phyloP scores from a whole-genome alignment of 139 green algal species.

The Spirogloea muscicola region DNA sequence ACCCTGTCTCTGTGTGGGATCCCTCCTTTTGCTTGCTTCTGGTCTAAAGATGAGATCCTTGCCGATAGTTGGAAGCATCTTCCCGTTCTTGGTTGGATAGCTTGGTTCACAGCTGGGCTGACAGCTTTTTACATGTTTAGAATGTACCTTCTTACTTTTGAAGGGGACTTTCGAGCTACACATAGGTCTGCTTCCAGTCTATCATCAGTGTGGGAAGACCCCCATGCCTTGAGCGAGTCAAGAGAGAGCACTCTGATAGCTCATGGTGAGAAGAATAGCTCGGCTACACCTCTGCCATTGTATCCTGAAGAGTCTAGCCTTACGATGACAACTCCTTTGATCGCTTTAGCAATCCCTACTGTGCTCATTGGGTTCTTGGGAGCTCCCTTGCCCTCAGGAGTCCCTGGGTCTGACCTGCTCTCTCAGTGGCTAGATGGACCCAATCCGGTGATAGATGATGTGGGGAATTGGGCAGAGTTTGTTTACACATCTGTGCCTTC shows the following conservation, averaged over 20 bases:
- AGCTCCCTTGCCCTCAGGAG: background rate
- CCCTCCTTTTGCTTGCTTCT: conserved; percentile 5
- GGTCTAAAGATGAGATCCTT: conserved; percentile 4
- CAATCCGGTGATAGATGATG: background rate
- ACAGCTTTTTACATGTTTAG: conserved; percentile 10
- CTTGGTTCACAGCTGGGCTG: conserved; percentile 1
- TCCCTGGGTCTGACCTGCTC: background rate
- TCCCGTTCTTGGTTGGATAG: background rate
- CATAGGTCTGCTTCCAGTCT: too few species aligned
- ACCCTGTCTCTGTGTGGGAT: too few species aligned
- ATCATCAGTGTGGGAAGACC: too few species aligned
- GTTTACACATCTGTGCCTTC: background rate
- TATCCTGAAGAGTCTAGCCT: conserved; percentile 3
- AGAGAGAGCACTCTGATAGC: background rate
- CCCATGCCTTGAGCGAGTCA: too few species aligned
- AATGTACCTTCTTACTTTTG: conserved; percentile 12
- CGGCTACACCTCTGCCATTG: background rate
- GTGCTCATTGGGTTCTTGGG: background rate
- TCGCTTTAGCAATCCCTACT: conserved; percentile 7
- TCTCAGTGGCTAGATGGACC: background rate
- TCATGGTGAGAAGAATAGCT: background rate
- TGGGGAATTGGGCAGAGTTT: conserved; percentile 1
- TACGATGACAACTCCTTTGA: background rate
- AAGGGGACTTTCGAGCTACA: conserved; percentile 5
- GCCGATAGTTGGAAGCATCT: background rate